These are phyloP conservation scores for Globisporangium spinosum DNA, from an alignment of 352 stramenopile genomes.

Conservation along the genomic window DNA sequence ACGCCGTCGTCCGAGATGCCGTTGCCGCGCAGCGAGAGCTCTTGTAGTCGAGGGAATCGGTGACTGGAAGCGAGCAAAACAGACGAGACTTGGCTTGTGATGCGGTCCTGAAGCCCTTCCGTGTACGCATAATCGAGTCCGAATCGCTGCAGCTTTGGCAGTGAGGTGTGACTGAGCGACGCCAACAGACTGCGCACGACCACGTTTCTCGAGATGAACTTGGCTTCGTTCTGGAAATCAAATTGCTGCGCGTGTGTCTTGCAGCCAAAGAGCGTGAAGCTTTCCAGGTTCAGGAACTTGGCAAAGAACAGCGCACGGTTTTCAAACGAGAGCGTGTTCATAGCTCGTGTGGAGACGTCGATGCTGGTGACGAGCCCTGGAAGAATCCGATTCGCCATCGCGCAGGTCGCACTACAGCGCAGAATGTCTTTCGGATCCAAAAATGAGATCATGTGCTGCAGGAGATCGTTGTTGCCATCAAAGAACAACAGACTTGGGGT, in stretches of 20 bases:
- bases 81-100: slow-evolving; percentile 36
- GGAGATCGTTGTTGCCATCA: slow-evolving; percentile 38
- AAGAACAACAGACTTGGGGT: slow-evolving; percentile 38
- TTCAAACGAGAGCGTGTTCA: slow-evolving; percentile 22
- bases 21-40: slow-evolving; percentile 43
- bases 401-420: slow-evolving; percentile 33
- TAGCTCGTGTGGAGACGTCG: slow-evolving; percentile 22
- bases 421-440: slow-evolving; percentile 31
- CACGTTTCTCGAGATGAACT: slow-evolving; percentile 36
- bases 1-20: slow-evolving; percentile 53
- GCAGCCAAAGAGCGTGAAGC: slow-evolving; percentile 30
- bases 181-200: slow-evolving; percentile 32
- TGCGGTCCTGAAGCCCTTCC: slow-evolving; percentile 44
- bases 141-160: slow-evolving; percentile 31
- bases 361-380: slow-evolving; percentile 37
- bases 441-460: slow-evolving; percentile 45
- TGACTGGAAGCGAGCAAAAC: slow-evolving; percentile 26
- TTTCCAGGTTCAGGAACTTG: slow-evolving; percentile 39
- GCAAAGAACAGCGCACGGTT: slow-evolving; percentile 28
- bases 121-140: slow-evolving; percentile 45
- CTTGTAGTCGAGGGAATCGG: slow-evolving; percentile 31
- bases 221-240: slow-evolving; percentile 41
- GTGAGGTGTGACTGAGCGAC: slow-evolving; percentile 20
- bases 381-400: slow-evolving; percentile 26
- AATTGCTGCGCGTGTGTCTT: slow-evolving; percentile 32